Evolutionary conservation across 1,284 basidiomycete genomes (phyloP).

Genomic region (Apiotrichum veenhuisii): DNA sequence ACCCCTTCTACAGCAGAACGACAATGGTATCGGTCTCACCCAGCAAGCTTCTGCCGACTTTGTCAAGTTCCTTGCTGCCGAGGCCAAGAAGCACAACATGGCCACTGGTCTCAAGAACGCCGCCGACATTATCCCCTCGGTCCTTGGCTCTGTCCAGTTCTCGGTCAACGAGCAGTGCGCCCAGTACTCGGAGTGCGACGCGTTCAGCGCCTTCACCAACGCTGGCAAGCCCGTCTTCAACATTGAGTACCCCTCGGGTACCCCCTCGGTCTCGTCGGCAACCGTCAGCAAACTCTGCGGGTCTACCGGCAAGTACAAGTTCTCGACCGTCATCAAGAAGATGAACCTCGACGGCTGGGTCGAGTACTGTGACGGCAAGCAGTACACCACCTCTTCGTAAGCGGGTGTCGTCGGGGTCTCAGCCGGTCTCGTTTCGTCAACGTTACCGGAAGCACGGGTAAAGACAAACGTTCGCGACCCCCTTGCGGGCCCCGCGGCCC

Average conservation of each 20-base stretch:
- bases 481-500: too few species aligned
- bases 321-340: slow-evolving; percentile 11
- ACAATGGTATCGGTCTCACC: slow-evolving; percentile 11
- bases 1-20: slow-evolving; percentile 1
- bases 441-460: too few species aligned
- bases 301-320: neutral
- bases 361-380: slow-evolving; percentile 7
- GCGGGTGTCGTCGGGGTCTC: too few species aligned
- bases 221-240: slow-evolving; percentile 34
- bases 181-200: slow-evolving; percentile 26
- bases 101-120: slow-evolving; percentile 40
- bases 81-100: slow-evolving; percentile 22
- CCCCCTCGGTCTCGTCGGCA: neutral
- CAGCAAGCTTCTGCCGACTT: slow-evolving; percentile 33
- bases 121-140: slow-evolving; percentile 9
- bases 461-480: too few species aligned
- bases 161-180: slow-evolving; percentile 16
- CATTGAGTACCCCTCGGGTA: slow-evolving; percentile 24
- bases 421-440: too few species aligned
- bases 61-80: slow-evolving; percentile 31
- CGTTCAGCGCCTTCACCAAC: slow-evolving; percentile 24
- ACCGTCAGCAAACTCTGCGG: neutral
- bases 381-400: neutral
- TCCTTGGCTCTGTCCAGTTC: slow-evolving; percentile 2
- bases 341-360: slow-evolving; percentile 8